Base-by-base conservation (phyloP, 2,329 filamentous ascomycete species). In the Macroventuria anomochaeta region DNA sequence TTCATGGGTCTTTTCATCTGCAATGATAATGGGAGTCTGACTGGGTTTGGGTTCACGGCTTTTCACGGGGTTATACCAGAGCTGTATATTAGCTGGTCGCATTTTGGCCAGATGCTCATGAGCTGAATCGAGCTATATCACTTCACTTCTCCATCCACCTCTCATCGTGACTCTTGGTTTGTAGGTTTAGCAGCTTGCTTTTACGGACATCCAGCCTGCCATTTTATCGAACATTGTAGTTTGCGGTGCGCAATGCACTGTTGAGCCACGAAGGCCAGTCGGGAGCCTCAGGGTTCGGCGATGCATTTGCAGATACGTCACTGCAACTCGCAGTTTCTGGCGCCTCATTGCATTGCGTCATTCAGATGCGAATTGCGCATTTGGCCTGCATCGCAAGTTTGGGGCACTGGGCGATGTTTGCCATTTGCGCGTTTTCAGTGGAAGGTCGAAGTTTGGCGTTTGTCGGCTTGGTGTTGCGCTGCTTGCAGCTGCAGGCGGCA, bases 21-120 rank as follows among this genome's bases (percentile, higher is more conserved):
- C 86, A 87, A 88, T 85, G 86, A 91, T 88, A 87, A 89, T 89
- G 89, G 81, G 83, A 81, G 84, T 86, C 79, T 80, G 87, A 66
- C 85, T 83, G 74, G 77, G 79, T 79, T 79, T 80, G 79, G 79
- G 80, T 80, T 82, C 77, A 80, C 74, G 76, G 79, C 78, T 80
- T 79, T 77, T 76, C 65, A 70, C 67, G 68, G 71, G 72, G 73
- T 77, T 77, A 77, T 77, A 79, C 77, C 75, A 79, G 77, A 80
- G 81, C 79, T 85, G 82, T 85, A 85, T 78, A 85, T 84, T 85
- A 84, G 80, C 80, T 81, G 77, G 78, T 77, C 67, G 63, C 64
- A 77, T 65, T 63, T 55, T 61, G 78, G 80, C 82, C 78, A 76
- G 72, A 70, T 68, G 69, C 73, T 74, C 65, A 76, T 68, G 73